phyloP scores from a whole-genome alignment of 2,329 filamentous ascomycete genomes.

The Ophiocordyceps camponoti-saundersi region DNA sequence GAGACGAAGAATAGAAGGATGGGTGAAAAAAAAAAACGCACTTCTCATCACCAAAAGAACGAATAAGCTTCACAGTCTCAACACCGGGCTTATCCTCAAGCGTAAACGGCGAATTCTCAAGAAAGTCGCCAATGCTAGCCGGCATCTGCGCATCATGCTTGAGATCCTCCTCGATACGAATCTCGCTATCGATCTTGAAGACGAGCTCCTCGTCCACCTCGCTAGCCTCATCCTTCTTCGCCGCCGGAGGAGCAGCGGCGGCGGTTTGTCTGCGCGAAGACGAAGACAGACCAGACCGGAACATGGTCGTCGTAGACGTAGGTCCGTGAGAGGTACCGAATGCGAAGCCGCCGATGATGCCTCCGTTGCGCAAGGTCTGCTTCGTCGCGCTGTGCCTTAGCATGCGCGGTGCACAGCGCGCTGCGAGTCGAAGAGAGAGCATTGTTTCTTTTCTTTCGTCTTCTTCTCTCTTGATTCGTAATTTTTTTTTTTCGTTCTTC shows the following conservation, averaged over 20 bases:
- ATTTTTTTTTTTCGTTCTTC: too few species aligned
- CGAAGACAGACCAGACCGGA: slow-evolving; percentile 29
- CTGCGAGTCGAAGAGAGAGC: slow-evolving; percentile 50
- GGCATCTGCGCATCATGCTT: slow-evolving; percentile 56
- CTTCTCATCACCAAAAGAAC: slow-evolving; percentile 78
- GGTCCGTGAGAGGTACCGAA: slow-evolving; percentile 15
- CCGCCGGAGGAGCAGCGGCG: slow-evolving; percentile 19
- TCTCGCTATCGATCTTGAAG: slow-evolving; percentile 71
- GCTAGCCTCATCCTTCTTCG: slow-evolving; percentile 5
- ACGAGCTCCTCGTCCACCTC: slow-evolving; percentile 64
- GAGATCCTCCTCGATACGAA: slow-evolving; percentile 70
- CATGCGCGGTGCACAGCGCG: slow-evolving; percentile 50
- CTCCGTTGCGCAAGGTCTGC: too few species aligned
- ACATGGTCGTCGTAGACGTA: slow-evolving; percentile 10
- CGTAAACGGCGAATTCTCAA: slow-evolving; percentile 73
- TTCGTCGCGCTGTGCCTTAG: slow-evolving; percentile 36
- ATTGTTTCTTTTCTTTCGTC: slow-evolving; percentile 21
- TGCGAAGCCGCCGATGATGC: slow-evolving; percentile 17
- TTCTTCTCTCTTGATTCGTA: too few species aligned
- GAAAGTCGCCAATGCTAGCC: slow-evolving; percentile 68
- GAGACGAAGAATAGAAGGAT: slow-evolving; percentile 1
- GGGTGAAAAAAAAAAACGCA: slow-evolving; percentile 27
- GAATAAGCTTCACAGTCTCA: slow-evolving; percentile 74
- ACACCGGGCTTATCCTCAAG: slow-evolving; percentile 67
- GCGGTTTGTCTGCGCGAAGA: slow-evolving; percentile 18